phyloP scores from a whole-genome alignment of 306 rosid species.

The Ormosia semicastrata region DNA sequence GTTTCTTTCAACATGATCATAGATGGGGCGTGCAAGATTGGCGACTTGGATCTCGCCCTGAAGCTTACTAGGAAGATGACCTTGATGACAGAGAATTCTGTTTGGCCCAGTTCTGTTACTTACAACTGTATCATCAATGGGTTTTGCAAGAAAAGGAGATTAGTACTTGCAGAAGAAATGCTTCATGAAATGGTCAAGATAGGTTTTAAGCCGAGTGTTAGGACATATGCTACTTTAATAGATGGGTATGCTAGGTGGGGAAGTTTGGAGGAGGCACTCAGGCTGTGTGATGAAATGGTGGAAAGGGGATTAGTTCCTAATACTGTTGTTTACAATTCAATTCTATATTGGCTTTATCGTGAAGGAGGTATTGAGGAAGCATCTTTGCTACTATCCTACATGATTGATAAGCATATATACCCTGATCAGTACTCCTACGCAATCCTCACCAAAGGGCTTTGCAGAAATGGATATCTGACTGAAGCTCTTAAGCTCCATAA shows the following conservation, averaged over 20 bases:
- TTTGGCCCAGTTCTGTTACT: constrained; percentile 44
- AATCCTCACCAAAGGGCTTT: constrained; percentile 51
- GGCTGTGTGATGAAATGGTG: constrained; percentile 54
- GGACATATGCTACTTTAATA: constrained; percentile 53
- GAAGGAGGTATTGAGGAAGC: constrained; percentile 52
- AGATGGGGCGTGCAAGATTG: constrained; percentile 49
- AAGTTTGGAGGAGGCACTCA: constrained; percentile 53
- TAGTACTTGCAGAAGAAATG: constrained; percentile 44
- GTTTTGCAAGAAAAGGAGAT: constrained; percentile 47
- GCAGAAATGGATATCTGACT: constrained; percentile 43
- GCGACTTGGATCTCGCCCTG: constrained; percentile 49
- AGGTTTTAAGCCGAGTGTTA: constrained; percentile 38
- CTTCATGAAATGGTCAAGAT: constrained; percentile 39
- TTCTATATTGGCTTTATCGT: constrained; percentile 51
- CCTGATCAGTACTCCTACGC: constrained; percentile 61
- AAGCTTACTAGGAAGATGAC: constrained; percentile 45
- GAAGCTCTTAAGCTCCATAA: constrained; percentile 47
- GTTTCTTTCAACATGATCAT: constrained; percentile 61
- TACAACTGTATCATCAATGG: constrained; percentile 57
- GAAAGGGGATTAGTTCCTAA: constrained; percentile 52
- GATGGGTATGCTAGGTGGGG: constrained; percentile 55
- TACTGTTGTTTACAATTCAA: constrained; percentile 48
- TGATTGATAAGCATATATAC: constrained; percentile 40
- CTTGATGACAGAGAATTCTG: constrained; percentile 36
- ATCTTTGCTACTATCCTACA: constrained; percentile 46